Base-by-base conservation (phyloP, 495 filamentous ascomycete genomes). In the Neurospora sp. region DNA sequence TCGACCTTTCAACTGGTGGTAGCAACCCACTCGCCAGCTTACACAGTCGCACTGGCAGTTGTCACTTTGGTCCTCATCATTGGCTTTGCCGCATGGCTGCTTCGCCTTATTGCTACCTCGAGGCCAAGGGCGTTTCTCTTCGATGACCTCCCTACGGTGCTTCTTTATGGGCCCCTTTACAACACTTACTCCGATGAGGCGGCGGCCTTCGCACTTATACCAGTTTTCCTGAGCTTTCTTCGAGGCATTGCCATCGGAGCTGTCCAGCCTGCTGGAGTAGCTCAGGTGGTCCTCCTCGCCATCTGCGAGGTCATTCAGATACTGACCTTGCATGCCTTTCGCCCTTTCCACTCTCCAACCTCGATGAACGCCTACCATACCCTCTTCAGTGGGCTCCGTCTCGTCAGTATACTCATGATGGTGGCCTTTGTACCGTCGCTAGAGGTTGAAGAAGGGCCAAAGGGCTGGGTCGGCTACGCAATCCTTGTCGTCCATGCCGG, bases 341-440 rank as follows among this genome's bases (percentile, higher is more conserved):
- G 93, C 22, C 96, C 96, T 14, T 99, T 95, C 78, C 90, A 94
- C 68, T 88, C 90, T 27, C 90, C 93, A 41, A 98, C 96, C 1
- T 97, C 94, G n/a, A 99, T 98, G 96, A 98, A 98, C 78, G 86
- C 92, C 5, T 97, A 96, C 76, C 95, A 99, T 75, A 91, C 91
- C 27, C 88, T 93, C 70, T 97, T 97, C 79, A 88, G 94, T 3
- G 82, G 88, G 14, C 83, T 97, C 18, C 89, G 96, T 22, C 89
- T 98, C 69, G 80, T 93, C 14, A 90, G 90, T 1, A 89, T 96
- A 44, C 85, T 98, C 39, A 84, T 99, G 27, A 95, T 92, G 83
- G 88, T 97, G 35, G 87, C 94, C 3, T 99, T 99, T 80, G 86
- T 94, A 14, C 94, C 94, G 3, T 91, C 91, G 14, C 84, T 98